Evolutionary conservation across 495 filamentous ascomycete genomes (phyloP).

Genomic region (Chaetomium fimeti): DNA sequence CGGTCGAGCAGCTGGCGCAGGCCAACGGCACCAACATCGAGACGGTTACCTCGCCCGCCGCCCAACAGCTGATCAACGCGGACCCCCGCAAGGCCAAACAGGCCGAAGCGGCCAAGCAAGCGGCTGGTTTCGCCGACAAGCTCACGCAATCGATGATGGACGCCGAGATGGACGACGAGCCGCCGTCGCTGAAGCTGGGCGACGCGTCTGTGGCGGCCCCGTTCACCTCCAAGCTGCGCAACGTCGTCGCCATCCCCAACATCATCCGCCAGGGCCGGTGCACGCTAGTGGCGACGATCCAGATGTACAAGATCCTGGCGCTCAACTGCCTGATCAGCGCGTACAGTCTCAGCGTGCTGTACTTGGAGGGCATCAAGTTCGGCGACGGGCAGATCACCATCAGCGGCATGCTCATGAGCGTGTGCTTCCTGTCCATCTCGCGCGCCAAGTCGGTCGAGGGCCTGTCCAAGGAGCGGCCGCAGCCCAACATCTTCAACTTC

Average conservation of each 20-base stretch:
- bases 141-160: slow-evolving; percentile 89
- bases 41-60: slow-evolving; percentile 68
- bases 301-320: slow-evolving; percentile 99
- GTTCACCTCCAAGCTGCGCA: slow-evolving; percentile 95
- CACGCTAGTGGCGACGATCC: slow-evolving; percentile 95
- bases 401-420: slow-evolving; percentile 99
- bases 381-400: slow-evolving; percentile 98
- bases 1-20: slow-evolving; percentile 44
- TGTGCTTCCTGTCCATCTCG: slow-evolving; percentile 97
- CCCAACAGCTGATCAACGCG: slow-evolving; percentile 65
- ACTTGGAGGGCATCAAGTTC: slow-evolving; percentile 98
- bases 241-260: slow-evolving; percentile 96
- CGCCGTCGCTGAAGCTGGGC: slow-evolving; percentile 93
- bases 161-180: slow-evolving; percentile 79
- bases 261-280: slow-evolving; percentile 97
- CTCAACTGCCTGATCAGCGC: slow-evolving; percentile 98
- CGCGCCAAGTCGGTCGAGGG: slow-evolving; percentile 92
- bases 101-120: slow-evolving; percentile 64
- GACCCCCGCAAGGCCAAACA: slow-evolving; percentile 56
- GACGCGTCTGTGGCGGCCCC: slow-evolving; percentile 96
- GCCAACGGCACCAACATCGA: slow-evolving; percentile 51
- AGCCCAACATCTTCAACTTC: slow-evolving; percentile 98
- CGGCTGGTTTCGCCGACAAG: slow-evolving; percentile 79
- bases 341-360: slow-evolving; percentile 94
- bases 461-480: slow-evolving; percentile 93